Evolutionary conservation across 164 flowering plant genomes (phyloP).

Genomic region (Piper betle): DNA sequence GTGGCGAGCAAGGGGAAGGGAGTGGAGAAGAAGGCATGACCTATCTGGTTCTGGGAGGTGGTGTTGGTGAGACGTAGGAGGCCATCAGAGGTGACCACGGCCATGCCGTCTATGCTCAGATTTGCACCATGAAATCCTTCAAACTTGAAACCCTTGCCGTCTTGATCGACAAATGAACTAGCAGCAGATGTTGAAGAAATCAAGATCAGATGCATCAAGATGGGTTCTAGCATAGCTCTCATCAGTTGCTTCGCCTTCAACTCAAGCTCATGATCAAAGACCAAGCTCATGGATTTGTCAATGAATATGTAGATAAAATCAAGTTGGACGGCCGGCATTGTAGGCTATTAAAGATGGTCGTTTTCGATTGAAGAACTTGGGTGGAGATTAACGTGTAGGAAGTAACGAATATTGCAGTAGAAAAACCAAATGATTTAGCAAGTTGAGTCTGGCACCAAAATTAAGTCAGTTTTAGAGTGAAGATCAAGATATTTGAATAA

Average conservation of each 20-base stretch:
- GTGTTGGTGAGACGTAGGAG: constrained; percentile 10
- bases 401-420: too few species aligned
- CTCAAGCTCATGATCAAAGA: too few species aligned
- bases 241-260: neutral
- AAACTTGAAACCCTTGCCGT: neutral
- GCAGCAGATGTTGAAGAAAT: neutral
- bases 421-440: too few species aligned
- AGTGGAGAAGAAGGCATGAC: constrained; percentile 3
- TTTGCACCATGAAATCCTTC: constrained; percentile 8
- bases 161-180: neutral
- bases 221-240: neutral
- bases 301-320: neutral
- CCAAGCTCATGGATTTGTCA: neutral
- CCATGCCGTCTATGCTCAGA: constrained; percentile 15
- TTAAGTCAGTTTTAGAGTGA: too few species aligned
- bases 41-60: neutral
- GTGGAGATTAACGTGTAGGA: too few species aligned
- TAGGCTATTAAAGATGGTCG: neutral
- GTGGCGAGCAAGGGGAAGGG: constrained; percentile 12
- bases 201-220: constrained; percentile 1
- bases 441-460: too few species aligned
- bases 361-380: neutral
- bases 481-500: too few species aligned
- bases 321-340: neutral
- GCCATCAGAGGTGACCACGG: constrained; percentile 1